These are phyloP conservation scores for Candida hungchunana DNA, from an alignment of 805 yeast species.

Conservation along the genomic window DNA sequence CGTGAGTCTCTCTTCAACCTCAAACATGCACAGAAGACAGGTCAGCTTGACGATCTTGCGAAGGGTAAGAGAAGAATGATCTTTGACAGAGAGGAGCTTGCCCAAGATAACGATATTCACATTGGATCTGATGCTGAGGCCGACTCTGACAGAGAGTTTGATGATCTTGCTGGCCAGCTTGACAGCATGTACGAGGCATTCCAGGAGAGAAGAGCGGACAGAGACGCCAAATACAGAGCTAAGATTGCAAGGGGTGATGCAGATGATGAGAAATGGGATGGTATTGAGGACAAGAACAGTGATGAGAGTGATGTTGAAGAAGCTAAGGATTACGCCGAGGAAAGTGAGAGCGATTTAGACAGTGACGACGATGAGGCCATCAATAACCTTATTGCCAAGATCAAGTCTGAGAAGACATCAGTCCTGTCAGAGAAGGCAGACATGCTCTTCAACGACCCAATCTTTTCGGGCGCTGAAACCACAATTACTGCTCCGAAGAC, in stretches of 20 bases:
- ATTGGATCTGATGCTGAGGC: conserved; percentile 43
- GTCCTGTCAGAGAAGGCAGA: conserved; percentile 38
- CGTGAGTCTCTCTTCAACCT: conserved; percentile 78
- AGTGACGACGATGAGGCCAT: conserved; percentile 74
- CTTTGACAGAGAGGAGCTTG: conserved; percentile 51
- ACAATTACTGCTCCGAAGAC: conserved; percentile 22
- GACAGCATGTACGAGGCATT: conserved; percentile 76
- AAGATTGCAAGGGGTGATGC: conserved; percentile 71
- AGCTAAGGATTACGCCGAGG: conserved; percentile 41
- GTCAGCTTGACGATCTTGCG: conserved; percentile 66
- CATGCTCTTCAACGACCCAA: conserved; percentile 47
- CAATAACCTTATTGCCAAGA: conserved; percentile 50
- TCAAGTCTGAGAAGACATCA: conserved; percentile 41
- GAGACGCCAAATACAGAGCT: conserved; percentile 65
- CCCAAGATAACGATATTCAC: conserved; percentile 53
- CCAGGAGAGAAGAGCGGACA: conserved; percentile 62
- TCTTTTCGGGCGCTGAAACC: conserved; percentile 46
- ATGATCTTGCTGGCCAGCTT: conserved; percentile 74
- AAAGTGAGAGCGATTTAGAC: conserved; percentile 34
- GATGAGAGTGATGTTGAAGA: conserved; percentile 31
- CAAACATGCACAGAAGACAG: conserved; percentile 83
- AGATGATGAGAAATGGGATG: conserved; percentile 76
- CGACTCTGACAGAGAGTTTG: conserved; percentile 48
- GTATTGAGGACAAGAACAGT: conserved; percentile 49
- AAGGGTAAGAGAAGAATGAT: conserved; percentile 70